Base-by-base conservation (phyloP, 108 stramenopile species). In the Thalassiosira profunda region DNA sequence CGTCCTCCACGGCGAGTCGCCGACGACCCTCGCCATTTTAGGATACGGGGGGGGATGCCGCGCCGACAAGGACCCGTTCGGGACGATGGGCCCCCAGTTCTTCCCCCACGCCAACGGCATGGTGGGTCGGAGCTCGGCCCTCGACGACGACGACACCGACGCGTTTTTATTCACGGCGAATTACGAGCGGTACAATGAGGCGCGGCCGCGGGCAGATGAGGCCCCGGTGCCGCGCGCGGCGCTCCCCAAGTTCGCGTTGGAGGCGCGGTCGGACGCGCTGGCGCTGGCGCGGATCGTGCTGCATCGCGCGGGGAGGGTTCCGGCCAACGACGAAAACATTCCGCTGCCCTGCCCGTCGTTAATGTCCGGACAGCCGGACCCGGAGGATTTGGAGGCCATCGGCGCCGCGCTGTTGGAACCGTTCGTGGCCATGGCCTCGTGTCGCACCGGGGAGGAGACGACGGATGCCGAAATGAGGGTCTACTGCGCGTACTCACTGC, bases 401-500 rank as follows among this genome's bases (percentile, higher is more conserved):
- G 58, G 74, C 9, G 67, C 65, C 12, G 81, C 77, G 10, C 67
- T 99, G 8, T 68, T 99, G 43, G 74, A 66, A 24, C 93, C 92
- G 48, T 99, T 93, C 64, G 77, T 86, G 42, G 84, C 72, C 37
- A 87, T 98, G 61, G 93, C 96, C 25, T 73, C 57, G 31, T 88
- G 82, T 21, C 79, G 60, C 5, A 91, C 94, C 4, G 88, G 92
- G 8, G 89, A 92, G 29, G 85, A 89, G 42, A 87, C 84, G 37
- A 84, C 82, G 5, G 97, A 96, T 51, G 96, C 92, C 21, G 97
- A 99, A 74, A 91, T 98, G 86, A 63, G 94, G 38, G 89, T 95
- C 7, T 96, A 93, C 45, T 99, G 99, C 48, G 99, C 99, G 0
- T 99, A 97, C 64, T 88, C 79, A 47, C 95, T 97, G 45, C 99